These are phyloP conservation scores for Ceratobasidium sp. DNA, from an alignment of 1,284 basidiomycete genomes.

Conservation along the genomic window DNA sequence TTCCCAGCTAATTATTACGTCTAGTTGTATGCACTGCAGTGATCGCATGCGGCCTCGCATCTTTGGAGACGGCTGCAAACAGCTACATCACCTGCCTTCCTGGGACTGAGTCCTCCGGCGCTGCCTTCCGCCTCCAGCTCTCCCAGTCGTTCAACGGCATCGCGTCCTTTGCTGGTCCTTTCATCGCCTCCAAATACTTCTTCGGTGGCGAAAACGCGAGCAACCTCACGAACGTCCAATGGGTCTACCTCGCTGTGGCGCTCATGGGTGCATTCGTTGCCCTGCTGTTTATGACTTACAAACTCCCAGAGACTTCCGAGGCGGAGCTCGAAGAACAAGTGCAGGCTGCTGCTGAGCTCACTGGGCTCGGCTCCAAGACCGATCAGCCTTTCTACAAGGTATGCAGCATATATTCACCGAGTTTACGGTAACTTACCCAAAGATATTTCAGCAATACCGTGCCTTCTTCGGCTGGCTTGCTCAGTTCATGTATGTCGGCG, in stretches of 20 bases:
- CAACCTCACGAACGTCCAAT: constrained; percentile 63
- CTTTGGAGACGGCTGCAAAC: constrained; percentile 82
- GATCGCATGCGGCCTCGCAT: constrained; percentile 78
- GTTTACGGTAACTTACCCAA: no score
- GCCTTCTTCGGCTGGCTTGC: constrained; percentile 58
- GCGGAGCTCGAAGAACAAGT: constrained; percentile 57
- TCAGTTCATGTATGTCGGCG: constrained; percentile 62
- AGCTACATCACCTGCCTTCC: constrained; percentile 76
- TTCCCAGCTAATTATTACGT: neutral
- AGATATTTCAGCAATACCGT: constrained; percentile 50
- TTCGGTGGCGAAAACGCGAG: constrained; percentile 58
- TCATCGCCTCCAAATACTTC: constrained; percentile 77
- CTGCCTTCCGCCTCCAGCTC: constrained; percentile 84
- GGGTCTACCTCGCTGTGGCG: constrained; percentile 65
- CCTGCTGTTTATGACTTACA: constrained; percentile 60
- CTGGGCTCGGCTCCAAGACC: constrained; percentile 52
- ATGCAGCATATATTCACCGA: no score
- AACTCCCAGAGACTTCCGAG: constrained; percentile 66
- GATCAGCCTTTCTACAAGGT: constrained; percentile 61
- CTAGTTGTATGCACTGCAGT: constrained; percentile 50
- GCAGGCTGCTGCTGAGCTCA: constrained; percentile 55
- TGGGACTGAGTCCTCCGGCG: constrained; percentile 73
- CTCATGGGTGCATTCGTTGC: constrained; percentile 56
- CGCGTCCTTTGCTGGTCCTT: constrained; percentile 82
- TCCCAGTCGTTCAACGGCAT: constrained; percentile 88